Evolutionary conservation across 1,139 yeast genomes (phyloP).

Genomic region (Suhomyces anneliseae): DNA sequence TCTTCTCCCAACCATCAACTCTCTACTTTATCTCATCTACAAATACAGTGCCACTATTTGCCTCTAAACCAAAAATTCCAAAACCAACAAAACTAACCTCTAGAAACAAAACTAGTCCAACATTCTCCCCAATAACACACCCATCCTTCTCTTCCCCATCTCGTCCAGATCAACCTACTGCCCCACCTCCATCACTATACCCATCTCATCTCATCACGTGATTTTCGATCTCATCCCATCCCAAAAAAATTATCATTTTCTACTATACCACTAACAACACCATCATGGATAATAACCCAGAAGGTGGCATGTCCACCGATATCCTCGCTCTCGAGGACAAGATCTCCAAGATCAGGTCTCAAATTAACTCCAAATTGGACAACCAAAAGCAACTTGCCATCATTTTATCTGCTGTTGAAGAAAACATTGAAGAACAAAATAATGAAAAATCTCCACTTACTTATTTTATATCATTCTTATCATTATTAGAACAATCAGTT

Average conservation of each 20-base stretch:
- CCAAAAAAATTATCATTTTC: conserved; percentile 3
- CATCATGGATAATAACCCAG: conserved; percentile 14
- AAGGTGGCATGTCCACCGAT: conserved; percentile 24
- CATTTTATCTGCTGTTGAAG: conserved; percentile 86
- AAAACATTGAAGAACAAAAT: conserved; percentile 72
- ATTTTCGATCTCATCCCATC: conserved; percentile 9
- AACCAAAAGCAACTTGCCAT: conserved; percentile 77
- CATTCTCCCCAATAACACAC: too few relatives aligned
- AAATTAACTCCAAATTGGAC: conserved; percentile 70
- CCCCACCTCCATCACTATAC: not conserved
- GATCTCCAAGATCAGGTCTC: conserved; percentile 68
- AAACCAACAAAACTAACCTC: too few relatives aligned
- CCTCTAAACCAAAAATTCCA: too few relatives aligned
- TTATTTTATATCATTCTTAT: conserved; percentile 79
- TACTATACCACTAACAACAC: conserved; percentile 1
- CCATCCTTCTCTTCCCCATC: too few relatives aligned
- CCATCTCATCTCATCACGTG: conserved; percentile 6
- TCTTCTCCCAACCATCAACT: too few relatives aligned
- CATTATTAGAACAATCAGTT: conserved; percentile 77
- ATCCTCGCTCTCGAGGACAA: conserved; percentile 62
- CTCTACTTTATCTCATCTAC: too few relatives aligned
- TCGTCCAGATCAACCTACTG: too few relatives aligned
- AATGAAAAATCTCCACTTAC: conserved; percentile 64
- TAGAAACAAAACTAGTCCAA: too few relatives aligned
- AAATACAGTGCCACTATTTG: too few relatives aligned